Evolutionary conservation across 2,329 filamentous ascomycete species (phyloP), one percentile per base, ranked within the genome.

Genomic region (Lasiodiplodia theobromae): DNA sequence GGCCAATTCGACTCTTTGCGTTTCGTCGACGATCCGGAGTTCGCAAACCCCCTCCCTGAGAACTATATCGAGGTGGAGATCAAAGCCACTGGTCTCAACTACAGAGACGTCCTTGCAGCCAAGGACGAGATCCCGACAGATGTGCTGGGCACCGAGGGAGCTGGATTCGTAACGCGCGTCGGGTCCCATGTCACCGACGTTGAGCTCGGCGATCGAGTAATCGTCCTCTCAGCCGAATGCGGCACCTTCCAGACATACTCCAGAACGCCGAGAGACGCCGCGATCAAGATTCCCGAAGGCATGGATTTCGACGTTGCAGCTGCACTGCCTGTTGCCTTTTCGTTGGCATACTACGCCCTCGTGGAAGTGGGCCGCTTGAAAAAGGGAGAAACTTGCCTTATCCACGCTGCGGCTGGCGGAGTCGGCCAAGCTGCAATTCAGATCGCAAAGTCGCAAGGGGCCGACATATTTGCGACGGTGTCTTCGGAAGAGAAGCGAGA

Each of bases 61-160:
- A 62, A 49, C 38, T 44, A 70, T 7, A 68, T 76, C 8, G 70
- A 74, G 52, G 53, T 75, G 5, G 71, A 76, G 34, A 54, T 73
- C 0, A 64, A 64, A 31, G 60, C 60, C 5, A 25, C 60, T 8
- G 60, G 60, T 34, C 28, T 64, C 28, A 64, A 52, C 7, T 52
- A 52, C 21, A 64, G 60, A 16, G 47, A 83, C 81, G 81, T 70
- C 78, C 53, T 60, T 58, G 2, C 57, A 75, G 14, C 71, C 82
- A 54, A 60, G 62, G 12, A 67, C 7, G 51, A 66, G 14, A 34
- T 18, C 4, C 51, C 51, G 10, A 11, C 40, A 3, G 18, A 66
- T 7, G 25, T 44, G 21, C 38, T 66, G n/a, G 72, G 71, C 44
- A 57, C 63, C 21, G 72, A 73, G 57, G 66, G 53, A 18, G 49